phyloP scores from a whole-genome alignment of 768 basidiomycete species.

The Lactarius quietus region DNA sequence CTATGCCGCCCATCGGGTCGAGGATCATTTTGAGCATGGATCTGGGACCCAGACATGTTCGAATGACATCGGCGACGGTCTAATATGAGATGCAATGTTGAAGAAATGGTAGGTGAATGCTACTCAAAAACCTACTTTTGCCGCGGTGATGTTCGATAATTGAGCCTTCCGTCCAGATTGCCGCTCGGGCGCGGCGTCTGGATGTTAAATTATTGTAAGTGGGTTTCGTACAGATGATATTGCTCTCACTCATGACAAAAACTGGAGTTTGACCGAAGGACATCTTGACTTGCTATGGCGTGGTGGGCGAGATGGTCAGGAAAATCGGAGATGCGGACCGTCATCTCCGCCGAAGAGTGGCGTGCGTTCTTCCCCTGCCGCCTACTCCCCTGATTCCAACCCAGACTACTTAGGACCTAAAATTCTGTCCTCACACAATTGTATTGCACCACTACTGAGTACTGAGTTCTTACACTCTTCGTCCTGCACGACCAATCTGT shows the following conservation, averaged over 20 bases:
- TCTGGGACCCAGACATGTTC: constrained; percentile 96
- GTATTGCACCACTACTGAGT: too few species aligned
- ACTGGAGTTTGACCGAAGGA: constrained; percentile 61
- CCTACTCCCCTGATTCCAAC: too few species aligned
- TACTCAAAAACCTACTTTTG: constrained; percentile 59
- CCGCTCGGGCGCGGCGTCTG: constrained; percentile 92
- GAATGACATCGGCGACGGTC: constrained; percentile 97
- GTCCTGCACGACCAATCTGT: too few species aligned
- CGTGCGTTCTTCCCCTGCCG: too few species aligned
- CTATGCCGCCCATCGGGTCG: constrained; percentile 98
- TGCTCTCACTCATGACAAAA: constrained; percentile 71
- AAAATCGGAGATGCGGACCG: neutral
- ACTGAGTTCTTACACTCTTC: too few species aligned
- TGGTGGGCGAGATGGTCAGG: neutral
- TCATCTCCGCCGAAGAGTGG: neutral
- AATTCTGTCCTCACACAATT: too few species aligned
- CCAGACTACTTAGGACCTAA: too few species aligned
- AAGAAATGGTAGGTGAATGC: constrained; percentile 2
- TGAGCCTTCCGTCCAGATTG: constrained; percentile 95
- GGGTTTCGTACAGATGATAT: neutral
- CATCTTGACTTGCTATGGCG: constrained; percentile 25
- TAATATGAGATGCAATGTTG: constrained; percentile 31
- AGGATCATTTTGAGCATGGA: constrained; percentile 99
- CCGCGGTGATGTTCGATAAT: constrained; percentile 94
- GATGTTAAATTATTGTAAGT: constrained; percentile 1